Percentiles rank a stretch among this genome's conserved stretches.
phyloP scores from a whole-genome alignment of 2,329 filamentous ascomycete species.

The Graphium sp. region DNA sequence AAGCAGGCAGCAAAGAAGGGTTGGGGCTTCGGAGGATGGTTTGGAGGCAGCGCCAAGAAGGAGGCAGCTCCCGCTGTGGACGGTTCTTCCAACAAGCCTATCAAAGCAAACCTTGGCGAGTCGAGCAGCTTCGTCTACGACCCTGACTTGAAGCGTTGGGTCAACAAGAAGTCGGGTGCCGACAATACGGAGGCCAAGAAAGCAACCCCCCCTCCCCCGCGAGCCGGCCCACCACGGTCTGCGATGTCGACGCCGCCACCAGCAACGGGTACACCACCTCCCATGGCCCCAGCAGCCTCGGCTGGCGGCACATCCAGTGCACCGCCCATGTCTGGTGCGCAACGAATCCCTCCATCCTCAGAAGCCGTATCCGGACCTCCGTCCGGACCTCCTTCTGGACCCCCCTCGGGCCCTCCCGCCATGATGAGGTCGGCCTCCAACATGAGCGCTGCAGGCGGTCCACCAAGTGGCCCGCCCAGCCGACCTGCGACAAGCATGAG shows the following conservation, averaged over 20 bases:
- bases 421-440: constrained; percentile 31
- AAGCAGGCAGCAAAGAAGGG: constrained; percentile 39
- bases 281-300: constrained; percentile 7
- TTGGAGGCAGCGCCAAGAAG: constrained; percentile 49
- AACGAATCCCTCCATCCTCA: not conserved
- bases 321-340: constrained; percentile 4
- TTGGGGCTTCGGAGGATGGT: constrained; percentile 79
- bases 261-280: constrained; percentile 14
- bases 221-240: constrained; percentile 32
- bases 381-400: constrained; percentile 6
- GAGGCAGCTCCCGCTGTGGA: constrained; percentile 22
- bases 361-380: constrained; percentile 9
- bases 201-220: constrained; percentile 68
- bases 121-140: constrained; percentile 89
- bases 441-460: constrained; percentile 20
- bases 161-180: constrained; percentile 80
- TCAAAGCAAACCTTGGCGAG: constrained; percentile 87
- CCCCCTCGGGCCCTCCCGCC: constrained; percentile 19
- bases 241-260: constrained; percentile 34
- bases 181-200: constrained; percentile 41
- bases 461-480: constrained; percentile 38
- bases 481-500: constrained; percentile 70
- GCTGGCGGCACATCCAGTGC: constrained; percentile 8
- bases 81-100: constrained; percentile 42
- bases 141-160: constrained; percentile 90